These are phyloP conservation scores for Cenchrus americanus DNA, from an alignment of 176 grass and related monocot species.

Conservation along the genomic window DNA sequence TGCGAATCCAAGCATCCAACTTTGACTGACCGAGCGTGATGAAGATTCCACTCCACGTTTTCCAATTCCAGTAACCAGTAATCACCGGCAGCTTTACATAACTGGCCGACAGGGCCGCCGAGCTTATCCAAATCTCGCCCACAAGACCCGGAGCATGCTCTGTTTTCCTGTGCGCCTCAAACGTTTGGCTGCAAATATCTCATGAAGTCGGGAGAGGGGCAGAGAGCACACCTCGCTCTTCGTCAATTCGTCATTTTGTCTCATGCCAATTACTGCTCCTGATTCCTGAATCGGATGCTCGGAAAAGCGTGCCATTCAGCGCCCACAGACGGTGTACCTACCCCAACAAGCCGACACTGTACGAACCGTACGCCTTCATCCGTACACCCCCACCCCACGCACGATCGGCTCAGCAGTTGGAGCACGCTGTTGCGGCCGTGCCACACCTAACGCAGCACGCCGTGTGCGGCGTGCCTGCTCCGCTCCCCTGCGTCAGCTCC, in stretches of 20 bases:
- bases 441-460: constrained; percentile 17
- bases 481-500: not conserved
- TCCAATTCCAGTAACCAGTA: not conserved
- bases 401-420: constrained; percentile 28
- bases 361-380: constrained; percentile 43
- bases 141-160: not conserved
- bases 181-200: too few relatives aligned
- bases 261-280: not conserved
- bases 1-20: not conserved
- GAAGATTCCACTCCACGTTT: not conserved
- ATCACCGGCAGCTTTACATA: not conserved
- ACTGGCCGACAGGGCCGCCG: not conserved
- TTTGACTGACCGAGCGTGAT: not conserved
- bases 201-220: not conserved
- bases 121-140: not conserved
- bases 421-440: constrained; percentile 35
- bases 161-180: not conserved
- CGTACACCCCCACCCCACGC: constrained; percentile 1
- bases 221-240: not conserved
- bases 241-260: constrained; percentile 32
- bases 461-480: not conserved
- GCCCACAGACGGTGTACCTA: not conserved
- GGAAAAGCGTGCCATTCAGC: constrained; percentile 22
- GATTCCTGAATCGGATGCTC: not conserved
- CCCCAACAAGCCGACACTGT: not conserved